phyloP scores from a whole-genome alignment of 352 stramenopile genomes.

The Phytophthora tentaculata region DNA sequence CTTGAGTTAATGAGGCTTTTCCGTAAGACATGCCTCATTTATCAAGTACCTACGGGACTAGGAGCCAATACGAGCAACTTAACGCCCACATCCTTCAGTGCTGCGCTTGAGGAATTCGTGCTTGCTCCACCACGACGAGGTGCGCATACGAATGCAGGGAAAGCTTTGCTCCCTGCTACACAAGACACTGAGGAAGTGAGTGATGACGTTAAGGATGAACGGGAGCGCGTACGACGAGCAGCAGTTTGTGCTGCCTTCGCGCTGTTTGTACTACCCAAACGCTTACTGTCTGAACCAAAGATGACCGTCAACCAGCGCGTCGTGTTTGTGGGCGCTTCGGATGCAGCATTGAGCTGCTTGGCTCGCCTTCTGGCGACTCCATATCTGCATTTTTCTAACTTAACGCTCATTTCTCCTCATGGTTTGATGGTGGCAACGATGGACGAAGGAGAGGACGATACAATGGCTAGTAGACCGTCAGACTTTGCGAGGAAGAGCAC shows the following conservation, averaged over 20 bases:
- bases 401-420: slow-evolving; percentile 85
- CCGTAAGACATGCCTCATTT: slow-evolving; percentile 73
- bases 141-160: slow-evolving; percentile 5
- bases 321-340: slow-evolving; percentile 86
- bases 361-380: slow-evolving; percentile 75
- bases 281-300: slow-evolving; percentile 88
- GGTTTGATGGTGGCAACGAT: slow-evolving; percentile 57
- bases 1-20: slow-evolving; percentile 85
- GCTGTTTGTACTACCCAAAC: slow-evolving; percentile 88
- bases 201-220: slow-evolving; percentile 57
- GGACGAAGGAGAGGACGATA: slow-evolving; percentile 15
- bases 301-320: slow-evolving; percentile 83
- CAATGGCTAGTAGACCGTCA: slow-evolving; percentile 5
- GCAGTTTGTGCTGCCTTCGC: slow-evolving; percentile 47
- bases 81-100: slow-evolving; percentile 35
- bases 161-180: background rate
- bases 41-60: slow-evolving; percentile 41
- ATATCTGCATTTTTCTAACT: slow-evolving; percentile 88
- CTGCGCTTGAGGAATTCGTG: slow-evolving; percentile 64
- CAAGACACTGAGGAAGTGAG: slow-evolving; percentile 43
- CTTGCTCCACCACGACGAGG: slow-evolving; percentile 60
- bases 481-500: slow-evolving; percentile 65
- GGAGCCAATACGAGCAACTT: slow-evolving; percentile 3
- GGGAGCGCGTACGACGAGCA: slow-evolving; percentile 28
- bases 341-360: slow-evolving; percentile 81